Evolutionary conservation across 352 stramenopile species (phyloP).

Genomic region (Phytopythium helicoides): DNA sequence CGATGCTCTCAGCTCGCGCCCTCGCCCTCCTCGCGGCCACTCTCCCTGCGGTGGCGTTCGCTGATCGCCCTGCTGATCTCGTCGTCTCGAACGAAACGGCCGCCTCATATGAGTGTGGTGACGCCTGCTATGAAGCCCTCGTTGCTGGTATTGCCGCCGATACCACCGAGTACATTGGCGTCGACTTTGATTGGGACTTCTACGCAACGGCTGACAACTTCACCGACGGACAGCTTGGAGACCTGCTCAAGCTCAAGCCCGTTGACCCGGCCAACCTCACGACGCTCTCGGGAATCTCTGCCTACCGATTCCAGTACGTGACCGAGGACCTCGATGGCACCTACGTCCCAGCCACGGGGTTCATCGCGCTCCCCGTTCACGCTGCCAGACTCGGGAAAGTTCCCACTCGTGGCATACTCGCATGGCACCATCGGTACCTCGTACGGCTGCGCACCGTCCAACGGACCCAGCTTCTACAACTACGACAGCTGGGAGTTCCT

Average conservation of each 20-base stretch:
- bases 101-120: conserved; percentile 4
- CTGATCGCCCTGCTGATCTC: conserved; percentile 3
- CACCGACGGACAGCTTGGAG: neutral
- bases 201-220: conserved; percentile 11
- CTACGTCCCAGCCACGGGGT: conserved; percentile 7
- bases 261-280: conserved; percentile 7
- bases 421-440: conserved; percentile 7
- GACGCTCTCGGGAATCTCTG: conserved; percentile 6
- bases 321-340: conserved; percentile 10
- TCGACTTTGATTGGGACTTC: conserved; percentile 11
- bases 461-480: conserved; percentile 8
- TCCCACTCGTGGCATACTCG: conserved; percentile 10
- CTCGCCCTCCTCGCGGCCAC: too few species aligned
- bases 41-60: too few species aligned
- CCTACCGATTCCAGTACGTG: conserved; percentile 12
- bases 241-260: conserved; percentile 10
- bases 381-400: conserved; percentile 1
- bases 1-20: too few species aligned
- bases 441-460: conserved; percentile 6
- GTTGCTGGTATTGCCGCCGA: neutral
- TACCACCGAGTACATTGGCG: neutral
- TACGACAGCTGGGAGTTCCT: conserved; percentile 12
- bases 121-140: conserved; percentile 7
- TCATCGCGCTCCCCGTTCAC: conserved; percentile 9
- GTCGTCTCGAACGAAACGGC: conserved; percentile 2